Evolutionary conservation across 2,329 filamentous ascomycete species (phyloP).

Genomic region (Salinomyces thailandicus): DNA sequence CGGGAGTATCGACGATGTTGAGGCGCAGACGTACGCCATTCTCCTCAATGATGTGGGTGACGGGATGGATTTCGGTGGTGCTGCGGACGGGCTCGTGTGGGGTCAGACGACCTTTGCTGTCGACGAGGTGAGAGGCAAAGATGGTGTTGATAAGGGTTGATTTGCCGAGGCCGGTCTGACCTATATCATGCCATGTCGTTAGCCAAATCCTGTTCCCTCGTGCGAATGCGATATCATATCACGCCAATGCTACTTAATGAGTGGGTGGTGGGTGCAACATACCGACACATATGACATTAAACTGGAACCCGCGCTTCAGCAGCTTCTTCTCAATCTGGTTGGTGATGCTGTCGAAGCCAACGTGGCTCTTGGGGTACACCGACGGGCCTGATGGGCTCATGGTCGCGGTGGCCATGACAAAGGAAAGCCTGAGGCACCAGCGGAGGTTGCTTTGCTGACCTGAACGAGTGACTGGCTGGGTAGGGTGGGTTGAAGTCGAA

Average conservation of each 20-base stretch:
- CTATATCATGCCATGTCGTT: conserved; percentile 38
- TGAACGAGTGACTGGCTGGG: too few relatives aligned
- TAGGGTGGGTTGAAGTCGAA: too few relatives aligned
- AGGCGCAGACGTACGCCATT: conserved; percentile 94
- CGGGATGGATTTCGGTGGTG: conserved; percentile 95
- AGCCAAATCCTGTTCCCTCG: background rate
- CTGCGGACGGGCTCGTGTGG: conserved; percentile 89
- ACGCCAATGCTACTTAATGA: background rate
- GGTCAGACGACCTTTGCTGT: conserved; percentile 89
- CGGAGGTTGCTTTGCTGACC: too few relatives aligned
- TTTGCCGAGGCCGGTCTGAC: conserved; percentile 97
- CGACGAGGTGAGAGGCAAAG: conserved; percentile 97
- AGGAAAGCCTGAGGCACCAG: too few relatives aligned
- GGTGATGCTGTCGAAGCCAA: conserved; percentile 99
- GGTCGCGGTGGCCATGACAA: conserved; percentile 10
- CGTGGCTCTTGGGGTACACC: conserved; percentile 89
- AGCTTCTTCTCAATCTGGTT: conserved; percentile 99
- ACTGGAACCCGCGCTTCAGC: conserved; percentile 98
- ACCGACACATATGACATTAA: conserved; percentile 99
- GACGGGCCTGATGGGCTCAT: conserved; percentile 44
- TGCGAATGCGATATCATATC: background rate
- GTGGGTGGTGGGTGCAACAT: conserved; percentile 36
- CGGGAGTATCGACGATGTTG: conserved; percentile 98
- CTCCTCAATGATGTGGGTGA: conserved; percentile 98
- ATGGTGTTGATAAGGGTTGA: conserved; percentile 99